These are phyloP conservation scores for Aspergillus sparsus DNA, from an alignment of 495 filamentous ascomycete genomes.

Conservation along the genomic window DNA sequence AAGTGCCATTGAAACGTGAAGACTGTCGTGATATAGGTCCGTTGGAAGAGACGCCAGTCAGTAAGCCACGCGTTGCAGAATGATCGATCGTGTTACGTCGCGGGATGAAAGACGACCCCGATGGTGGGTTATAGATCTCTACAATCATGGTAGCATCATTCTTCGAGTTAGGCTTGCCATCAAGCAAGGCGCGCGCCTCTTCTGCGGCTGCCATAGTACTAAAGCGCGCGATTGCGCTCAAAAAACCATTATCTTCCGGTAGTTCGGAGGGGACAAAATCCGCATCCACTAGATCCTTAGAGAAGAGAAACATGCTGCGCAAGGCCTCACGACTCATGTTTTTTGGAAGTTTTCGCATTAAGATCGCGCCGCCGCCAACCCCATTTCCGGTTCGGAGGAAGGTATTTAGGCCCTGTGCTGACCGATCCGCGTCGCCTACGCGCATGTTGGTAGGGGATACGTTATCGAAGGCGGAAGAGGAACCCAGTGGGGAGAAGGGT, in stretches of 20 bases:
- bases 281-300: constrained; percentile 74
- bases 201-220: constrained; percentile 68
- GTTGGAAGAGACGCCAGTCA: constrained; percentile 58
- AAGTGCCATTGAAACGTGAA: constrained; percentile 76
- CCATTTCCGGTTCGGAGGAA: constrained; percentile 38
- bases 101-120: constrained; percentile 43
- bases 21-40: constrained; percentile 64
- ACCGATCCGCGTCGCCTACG: constrained; percentile 47
- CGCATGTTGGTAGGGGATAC: constrained; percentile 48
- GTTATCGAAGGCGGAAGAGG: constrained; percentile 46
- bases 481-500: constrained; percentile 48
- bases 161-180: constrained; percentile 76
- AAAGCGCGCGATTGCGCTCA: constrained; percentile 76
- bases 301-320: constrained; percentile 80
- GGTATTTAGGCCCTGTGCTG: constrained; percentile 51
- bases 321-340: constrained; percentile 73
- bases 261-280: constrained; percentile 68
- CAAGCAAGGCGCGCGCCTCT: constrained; percentile 71
- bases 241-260: constrained; percentile 69
- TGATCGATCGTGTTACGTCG: constrained; percentile 65
- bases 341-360: constrained; percentile 75
- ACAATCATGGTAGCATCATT: constrained; percentile 80
- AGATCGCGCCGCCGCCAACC: constrained; percentile 52
- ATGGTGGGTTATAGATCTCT: constrained; percentile 59
- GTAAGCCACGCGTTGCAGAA: constrained; percentile 47